phyloP scores from a whole-genome alignment of 2,329 filamentous ascomycete species.

The Stachybotrys elegans region DNA sequence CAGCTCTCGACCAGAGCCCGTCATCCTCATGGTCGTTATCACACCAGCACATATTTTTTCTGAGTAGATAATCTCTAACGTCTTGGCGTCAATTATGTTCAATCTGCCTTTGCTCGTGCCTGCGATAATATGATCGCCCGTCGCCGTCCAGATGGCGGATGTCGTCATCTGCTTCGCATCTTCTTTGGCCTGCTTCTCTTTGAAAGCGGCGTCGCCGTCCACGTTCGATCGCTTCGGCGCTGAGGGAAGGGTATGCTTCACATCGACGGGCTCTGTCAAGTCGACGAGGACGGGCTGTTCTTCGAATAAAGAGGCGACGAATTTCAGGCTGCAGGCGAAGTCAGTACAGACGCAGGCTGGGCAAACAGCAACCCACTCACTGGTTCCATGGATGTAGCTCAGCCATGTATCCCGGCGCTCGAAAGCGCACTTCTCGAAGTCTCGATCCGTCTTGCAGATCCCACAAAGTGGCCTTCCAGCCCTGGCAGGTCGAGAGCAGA shows the following conservation, averaged over 20 bases:
- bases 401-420: constrained; percentile 90
- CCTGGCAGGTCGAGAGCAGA: constrained; percentile 86
- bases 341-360: constrained; percentile 15
- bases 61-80: constrained; percentile 80
- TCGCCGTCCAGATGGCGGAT: constrained; percentile 79
- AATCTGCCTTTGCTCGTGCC: constrained; percentile 95
- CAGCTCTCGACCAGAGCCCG: constrained; percentile 74
- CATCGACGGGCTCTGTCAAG: constrained; percentile 61
- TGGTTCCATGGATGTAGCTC: constrained; percentile 90
- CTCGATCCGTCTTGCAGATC: constrained; percentile 69
- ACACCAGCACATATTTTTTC: constrained; percentile 83
- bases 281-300: constrained; percentile 88
- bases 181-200: constrained; percentile 82
- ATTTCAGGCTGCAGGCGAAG: constrained; percentile 58
- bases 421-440: constrained; percentile 81
- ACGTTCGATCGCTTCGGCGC: constrained; percentile 69
- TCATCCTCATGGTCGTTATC: constrained; percentile 81
- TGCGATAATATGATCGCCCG: constrained; percentile 82
- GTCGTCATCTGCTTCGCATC: constrained; percentile 95
- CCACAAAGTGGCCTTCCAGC: constrained; percentile 96
- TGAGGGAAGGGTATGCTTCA: constrained; percentile 75
- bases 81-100: constrained; percentile 85
- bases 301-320: constrained; percentile 90
- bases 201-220: constrained; percentile 63
- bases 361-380: constrained; percentile 38